A percentile compares a stretch with the other conserved stretches of the same genome.
Evolutionary conservation across 345 rosid genomes (phyloP).

Genomic region (Citropsis articulata): DNA sequence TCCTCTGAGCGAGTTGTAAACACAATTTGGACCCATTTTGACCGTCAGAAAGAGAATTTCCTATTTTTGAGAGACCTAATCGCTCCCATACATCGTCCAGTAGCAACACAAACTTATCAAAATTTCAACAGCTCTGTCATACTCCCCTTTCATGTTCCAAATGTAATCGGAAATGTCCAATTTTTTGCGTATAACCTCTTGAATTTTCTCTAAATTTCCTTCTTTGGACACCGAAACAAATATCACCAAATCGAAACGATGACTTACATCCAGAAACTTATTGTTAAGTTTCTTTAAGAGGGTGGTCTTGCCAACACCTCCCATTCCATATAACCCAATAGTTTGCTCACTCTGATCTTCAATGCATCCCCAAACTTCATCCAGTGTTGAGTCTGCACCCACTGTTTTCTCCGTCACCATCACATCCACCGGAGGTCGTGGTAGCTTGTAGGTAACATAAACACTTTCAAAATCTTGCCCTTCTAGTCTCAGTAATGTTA

Average conservation of each 20-base stretch:
- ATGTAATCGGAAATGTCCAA: not conserved
- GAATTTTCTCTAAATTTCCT: not conserved
- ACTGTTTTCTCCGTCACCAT: not conserved
- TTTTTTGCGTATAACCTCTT: not conserved
- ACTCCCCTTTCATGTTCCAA: not conserved
- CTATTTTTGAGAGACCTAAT: not conserved
- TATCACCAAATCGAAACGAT: not conserved
- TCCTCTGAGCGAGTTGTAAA: slow-evolving; percentile 25
- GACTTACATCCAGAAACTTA: not conserved
- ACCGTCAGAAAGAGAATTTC: slow-evolving; percentile 17
- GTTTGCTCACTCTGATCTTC: not conserved
- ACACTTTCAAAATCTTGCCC: not conserved
- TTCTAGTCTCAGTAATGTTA: not conserved
- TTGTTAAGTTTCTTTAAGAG: not conserved
- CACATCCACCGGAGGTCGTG: not conserved
- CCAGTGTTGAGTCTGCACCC: not conserved
- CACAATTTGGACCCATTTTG: slow-evolving; percentile 15
- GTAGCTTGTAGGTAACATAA: not conserved
- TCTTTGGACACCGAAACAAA: not conserved
- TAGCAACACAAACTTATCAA: slow-evolving; percentile 6
- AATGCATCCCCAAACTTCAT: not conserved
- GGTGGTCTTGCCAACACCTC: slow-evolving; percentile 8
- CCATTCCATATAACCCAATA: not conserved
- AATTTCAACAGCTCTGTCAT: not conserved
- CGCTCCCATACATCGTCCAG: slow-evolving; percentile 9